Evolutionary conservation across 2,329 filamentous ascomycete species (phyloP), one percentile per base, ranked within the genome.

Genomic region (Elsinoe perseae): DNA sequence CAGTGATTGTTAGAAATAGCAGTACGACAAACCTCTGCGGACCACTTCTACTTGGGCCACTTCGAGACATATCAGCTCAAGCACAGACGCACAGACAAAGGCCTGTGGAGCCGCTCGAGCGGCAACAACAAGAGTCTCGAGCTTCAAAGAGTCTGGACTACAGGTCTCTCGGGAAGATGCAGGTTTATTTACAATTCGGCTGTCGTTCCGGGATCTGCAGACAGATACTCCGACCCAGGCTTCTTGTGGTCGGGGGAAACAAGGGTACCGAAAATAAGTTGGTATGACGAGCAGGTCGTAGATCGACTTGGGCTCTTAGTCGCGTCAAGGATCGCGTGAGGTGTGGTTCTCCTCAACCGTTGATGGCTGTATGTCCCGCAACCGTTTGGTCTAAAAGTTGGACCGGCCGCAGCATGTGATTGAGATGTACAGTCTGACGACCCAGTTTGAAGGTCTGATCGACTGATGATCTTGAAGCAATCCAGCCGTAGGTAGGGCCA

Each of bases 61-160:
- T 28, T 52, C 66, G 65, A 60, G 66, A 67, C 66, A 68, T 68
- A 57, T 57, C 56, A 30, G 30, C 25, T n/a, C n/a, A 52, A 52
- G 44, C 32, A 50, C 30, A 50, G 44, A 56, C 43, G 43, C 43
- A 50, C 42, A 50, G 42, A 52, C 25, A 48, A 18, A 38, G 28
- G 50, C 20, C 23, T 34, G 32, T 54, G 50, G 32, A 42, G 50
- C 50, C 50, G 50, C 50, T 40, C 18, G n/a, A 18, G 50, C 50
- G 48, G 32, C 48, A 25, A 48, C n/a, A 30, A 48, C 40, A 25
- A 20, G 16, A 54, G 18, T 54, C 52, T 30, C 18, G 23, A 54
- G 52, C 16, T 43, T 42, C 30, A 32, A n/a, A 48, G 21, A 20
- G 32, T 27, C 16, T 54, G 14, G 12, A 50, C n/a, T n/a, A n/a